Base-by-base conservation (phyloP, 2,329 filamentous ascomycete genomes). In the Ophiostoma angusticollis region DNA sequence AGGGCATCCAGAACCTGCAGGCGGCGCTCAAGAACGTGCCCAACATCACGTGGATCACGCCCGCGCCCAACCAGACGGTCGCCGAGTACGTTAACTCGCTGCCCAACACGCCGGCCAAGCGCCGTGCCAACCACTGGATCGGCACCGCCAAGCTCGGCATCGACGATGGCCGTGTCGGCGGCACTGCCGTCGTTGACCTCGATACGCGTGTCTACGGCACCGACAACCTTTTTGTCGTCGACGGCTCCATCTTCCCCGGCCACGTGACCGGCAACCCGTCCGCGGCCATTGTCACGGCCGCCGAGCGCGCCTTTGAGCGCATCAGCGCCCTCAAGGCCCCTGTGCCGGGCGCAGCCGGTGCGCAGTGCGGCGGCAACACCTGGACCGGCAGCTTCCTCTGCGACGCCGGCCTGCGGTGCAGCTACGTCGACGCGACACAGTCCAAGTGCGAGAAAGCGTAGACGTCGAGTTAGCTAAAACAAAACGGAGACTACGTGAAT, bases 161-260 rank as follows among this genome's bases (percentile, higher is more conserved):
- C 0, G 65, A 73, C 40, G 68, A 73, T 34, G 72, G 71, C 13
- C 66, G 68, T 8, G 47, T 56, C 36, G 58, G 54, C n/a, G 74
- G 75, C n/a, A 66, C 62, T 6, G 61, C 72, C 1, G 77, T 81
- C 3, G 76, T 80, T 1, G 77, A 80, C 47, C 53, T 64, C 9
- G 62, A 80, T 56, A 70, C 74, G 41, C 72, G 70, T 56, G 74
- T 81, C 6, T 80, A 73, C 50, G 77, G 76, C 27, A 80, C 72
- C 0, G 73, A 80, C 49, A 80, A 81, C 56, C 70, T 72, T 22
- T 70, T 68, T 50, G 63, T 72, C 11, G 64, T 73, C 2, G 70
- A 74, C 47, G 67, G 63, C 17, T 66, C 64, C 40, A 68, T 75
- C 47, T 72, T 74, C 54, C 72, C 72, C 0, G 71, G 72, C 40